Conservation (phyloP, 345 rosid genomes). For the Eucalyptus victrix region DNA sequence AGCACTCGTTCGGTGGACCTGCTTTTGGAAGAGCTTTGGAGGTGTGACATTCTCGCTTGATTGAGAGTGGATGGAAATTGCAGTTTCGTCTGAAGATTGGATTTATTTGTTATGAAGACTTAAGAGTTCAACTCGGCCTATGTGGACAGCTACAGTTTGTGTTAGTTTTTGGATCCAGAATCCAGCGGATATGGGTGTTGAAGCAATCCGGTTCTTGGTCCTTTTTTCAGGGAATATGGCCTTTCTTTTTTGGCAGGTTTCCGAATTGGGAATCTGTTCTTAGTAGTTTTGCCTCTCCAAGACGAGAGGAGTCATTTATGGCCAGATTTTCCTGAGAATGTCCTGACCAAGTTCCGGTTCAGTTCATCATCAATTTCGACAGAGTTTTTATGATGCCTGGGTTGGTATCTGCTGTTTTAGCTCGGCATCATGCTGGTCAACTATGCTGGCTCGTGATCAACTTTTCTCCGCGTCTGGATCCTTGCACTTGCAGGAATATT, state of each 20-base stretch:
- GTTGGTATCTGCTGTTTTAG: constrained; percentile 20
- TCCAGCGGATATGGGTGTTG: constrained; percentile 29
- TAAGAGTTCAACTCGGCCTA: neutral
- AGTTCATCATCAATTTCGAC: neutral
- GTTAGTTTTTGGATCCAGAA: constrained; percentile 60
- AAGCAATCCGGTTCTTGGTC: constrained; percentile 6
- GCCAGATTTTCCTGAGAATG: constrained; percentile 32
- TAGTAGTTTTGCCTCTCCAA: constrained; percentile 1
- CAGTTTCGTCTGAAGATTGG: neutral
- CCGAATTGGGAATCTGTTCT: constrained; percentile 26
- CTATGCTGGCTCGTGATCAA: neutral
- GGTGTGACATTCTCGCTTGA: constrained; percentile 79
- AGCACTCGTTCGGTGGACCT: constrained; percentile 35
- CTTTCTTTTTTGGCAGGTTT: constrained; percentile 50
- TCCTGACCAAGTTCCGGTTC: constrained; percentile 23
- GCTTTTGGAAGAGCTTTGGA: constrained; percentile 63
- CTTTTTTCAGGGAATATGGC: constrained; percentile 50
- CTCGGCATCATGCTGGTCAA: neutral
- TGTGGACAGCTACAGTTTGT: neutral
- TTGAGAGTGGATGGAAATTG: neutral
- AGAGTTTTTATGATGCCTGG: constrained; percentile 12
- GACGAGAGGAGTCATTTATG: constrained; percentile 5
- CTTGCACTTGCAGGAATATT: constrained; percentile 14
- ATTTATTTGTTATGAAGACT: neutral
- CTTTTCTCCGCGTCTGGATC: constrained; percentile 14